A percentile compares a stretch with the other conserved stretches of the same genome.
Conservation (phyloP, 805 yeast genomes). For the Candida piceae region DNA sequence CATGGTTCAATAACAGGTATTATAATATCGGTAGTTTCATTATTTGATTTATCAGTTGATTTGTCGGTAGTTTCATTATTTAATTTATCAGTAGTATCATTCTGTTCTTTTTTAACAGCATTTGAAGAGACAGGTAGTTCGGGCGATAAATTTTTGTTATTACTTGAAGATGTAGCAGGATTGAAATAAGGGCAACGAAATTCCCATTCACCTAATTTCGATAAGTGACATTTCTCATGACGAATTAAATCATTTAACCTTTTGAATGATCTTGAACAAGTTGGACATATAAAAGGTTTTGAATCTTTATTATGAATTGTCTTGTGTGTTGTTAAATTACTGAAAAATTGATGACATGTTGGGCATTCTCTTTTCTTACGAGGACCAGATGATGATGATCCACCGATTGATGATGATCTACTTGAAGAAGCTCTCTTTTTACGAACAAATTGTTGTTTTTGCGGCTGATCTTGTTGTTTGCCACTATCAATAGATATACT, state of each 20-base stretch:
- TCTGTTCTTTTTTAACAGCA: constrained; percentile 1
- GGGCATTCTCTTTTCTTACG: constrained; percentile 35
- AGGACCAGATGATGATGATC: constrained; percentile 11
- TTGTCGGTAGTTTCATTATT: too few species aligned
- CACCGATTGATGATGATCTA: constrained; percentile 4
- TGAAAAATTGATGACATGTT: constrained; percentile 44
- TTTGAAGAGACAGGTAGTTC: too few species aligned
- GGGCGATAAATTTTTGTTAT: too few species aligned
- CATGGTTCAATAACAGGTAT: constrained; percentile 34
- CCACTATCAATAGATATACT: constrained; percentile 5
- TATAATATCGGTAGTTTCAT: not conserved
- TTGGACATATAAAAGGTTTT: constrained; percentile 73
- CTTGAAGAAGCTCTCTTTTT: constrained; percentile 5
- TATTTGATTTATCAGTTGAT: too few species aligned
- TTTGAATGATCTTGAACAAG: constrained; percentile 81
- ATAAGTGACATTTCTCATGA: constrained; percentile 82
- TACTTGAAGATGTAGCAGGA: too few species aligned
- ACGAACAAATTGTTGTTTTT: not conserved
- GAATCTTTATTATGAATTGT: constrained; percentile 71
- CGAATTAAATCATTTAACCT: constrained; percentile 82
- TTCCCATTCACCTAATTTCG: constrained; percentile 61
- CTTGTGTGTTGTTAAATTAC: constrained; percentile 79
- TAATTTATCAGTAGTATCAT: too few species aligned
- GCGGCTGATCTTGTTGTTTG: not conserved
- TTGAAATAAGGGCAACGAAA: constrained; percentile 80